phyloP scores from a whole-genome alignment of 2,329 filamentous ascomycete species.

The Sporothrix brasiliensis region DNA sequence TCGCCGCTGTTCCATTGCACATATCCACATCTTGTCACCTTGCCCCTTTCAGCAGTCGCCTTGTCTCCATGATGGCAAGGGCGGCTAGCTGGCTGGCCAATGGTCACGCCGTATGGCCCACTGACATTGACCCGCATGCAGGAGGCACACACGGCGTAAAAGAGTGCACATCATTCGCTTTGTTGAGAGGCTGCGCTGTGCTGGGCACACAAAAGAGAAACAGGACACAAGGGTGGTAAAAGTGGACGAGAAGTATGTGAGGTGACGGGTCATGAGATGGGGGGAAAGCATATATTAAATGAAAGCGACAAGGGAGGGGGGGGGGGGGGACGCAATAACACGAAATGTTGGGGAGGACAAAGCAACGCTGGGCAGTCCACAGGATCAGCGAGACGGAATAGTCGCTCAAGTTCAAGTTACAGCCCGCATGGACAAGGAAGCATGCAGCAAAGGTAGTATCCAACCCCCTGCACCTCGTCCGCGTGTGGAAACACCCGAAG shows the following conservation, averaged over 20 bases:
- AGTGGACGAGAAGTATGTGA: background rate
- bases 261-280: background rate
- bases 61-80: background rate
- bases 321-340: background rate
- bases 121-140: conserved; percentile 21
- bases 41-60: conserved; percentile 9
- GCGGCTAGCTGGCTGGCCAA: conserved; percentile 24
- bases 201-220: background rate
- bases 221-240: background rate
- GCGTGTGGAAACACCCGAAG: background rate
- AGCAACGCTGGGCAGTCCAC: background rate
- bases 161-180: conserved; percentile 2
- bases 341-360: conserved; percentile 7
- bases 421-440: background rate
- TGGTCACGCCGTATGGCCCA: conserved; percentile 6
- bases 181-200: background rate
- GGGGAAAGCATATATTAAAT: background rate
- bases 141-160: conserved; percentile 24
- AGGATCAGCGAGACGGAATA: background rate
- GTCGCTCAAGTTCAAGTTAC: conserved; percentile 16
- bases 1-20: conserved; percentile 19
- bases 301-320: background rate
- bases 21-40: background rate
- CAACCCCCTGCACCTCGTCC: background rate
- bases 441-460: conserved; percentile 20